Base-by-base conservation (phyloP, 257 asterid genomes). In the Handroanthus guayacan region DNA sequence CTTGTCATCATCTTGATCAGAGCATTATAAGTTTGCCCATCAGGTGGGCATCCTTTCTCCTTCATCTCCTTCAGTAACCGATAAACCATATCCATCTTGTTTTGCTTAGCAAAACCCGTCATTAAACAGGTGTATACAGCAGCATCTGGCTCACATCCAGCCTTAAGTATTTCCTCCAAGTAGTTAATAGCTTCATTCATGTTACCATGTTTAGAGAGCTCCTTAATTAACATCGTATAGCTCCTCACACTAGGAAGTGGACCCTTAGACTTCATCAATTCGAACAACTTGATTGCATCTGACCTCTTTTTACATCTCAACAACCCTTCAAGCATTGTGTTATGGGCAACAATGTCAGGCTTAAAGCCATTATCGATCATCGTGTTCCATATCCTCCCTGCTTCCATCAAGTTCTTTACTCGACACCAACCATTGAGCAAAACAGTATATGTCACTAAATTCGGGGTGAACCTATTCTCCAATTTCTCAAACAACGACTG, bases 391-490 rank as follows among this genome's bases (percentile, higher is more conserved):
- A 84, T 78, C 87, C 84, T 88, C 58, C 96, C 98, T 5, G 94
- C 98, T 74, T 91, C 98, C 83, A 88, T 77, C 86, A 95, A 75
- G 82, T 95, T 93, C 90, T 83, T 93, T 67, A 87, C 91, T 68
- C 75, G 81, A 75, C 97, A 95, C 97, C 97, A 95, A 62, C 97
- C 97, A 74, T 84, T 87, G 64, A 95, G 91, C 89, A 95, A 71
- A 75, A 91, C 75, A 9, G 92, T 88, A 58, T 89, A 91, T 1
- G 98, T 95, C 67, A 17, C 81, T 62, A 92, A 50, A 80, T 87
- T 83, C 0, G 98, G 98, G 3, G 89, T 71, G 80, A 90, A 91
- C 72, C 87, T 87, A 52, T 83, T 78, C 91, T 89, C 91, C 89
- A 89, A 74, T 75, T 84, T 91, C 72, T 83, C 90, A 68, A 90